A percentile compares a stretch with the other conserved stretches of the same genome.
Evolutionary conservation across 1,139 yeast species (phyloP).

Genomic region (Geotrichum candidum): DNA sequence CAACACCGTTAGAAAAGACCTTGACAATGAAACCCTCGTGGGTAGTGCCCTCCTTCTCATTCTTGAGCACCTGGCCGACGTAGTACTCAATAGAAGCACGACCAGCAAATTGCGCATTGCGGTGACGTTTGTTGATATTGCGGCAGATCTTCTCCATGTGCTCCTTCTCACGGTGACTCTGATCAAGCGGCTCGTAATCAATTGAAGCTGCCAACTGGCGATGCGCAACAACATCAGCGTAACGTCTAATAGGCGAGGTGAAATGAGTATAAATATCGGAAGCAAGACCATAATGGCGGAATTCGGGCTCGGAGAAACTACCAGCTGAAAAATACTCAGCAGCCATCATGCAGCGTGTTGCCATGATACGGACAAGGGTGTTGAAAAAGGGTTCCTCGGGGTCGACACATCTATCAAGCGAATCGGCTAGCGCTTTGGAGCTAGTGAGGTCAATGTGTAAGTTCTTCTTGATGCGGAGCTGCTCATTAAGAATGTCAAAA

Average conservation of each 20-base stretch:
- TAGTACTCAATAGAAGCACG: slow-evolving; percentile 96
- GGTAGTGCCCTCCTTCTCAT: slow-evolving; percentile 30
- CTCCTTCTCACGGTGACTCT: slow-evolving; percentile 77
- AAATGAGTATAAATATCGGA: slow-evolving; percentile 97
- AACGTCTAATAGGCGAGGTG: slow-evolving; percentile 97
- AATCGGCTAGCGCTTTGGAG: slow-evolving; percentile 88
- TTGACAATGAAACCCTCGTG: slow-evolving; percentile 92
- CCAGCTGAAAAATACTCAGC: slow-evolving; percentile 97
- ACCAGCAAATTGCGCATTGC: slow-evolving; percentile 98
- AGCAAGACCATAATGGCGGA: slow-evolving; percentile 94
- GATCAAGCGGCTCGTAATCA: slow-evolving; percentile 79
- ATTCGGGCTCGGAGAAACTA: slow-evolving; percentile 87
- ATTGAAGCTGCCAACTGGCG: slow-evolving; percentile 97
- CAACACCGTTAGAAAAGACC: slow-evolving; percentile 91
- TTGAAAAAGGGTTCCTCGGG: slow-evolving; percentile 83
- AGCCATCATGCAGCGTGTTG: slow-evolving; percentile 98
- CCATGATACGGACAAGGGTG: slow-evolving; percentile 90
- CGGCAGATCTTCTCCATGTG: slow-evolving; percentile 86
- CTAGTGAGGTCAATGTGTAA: slow-evolving; percentile 74
- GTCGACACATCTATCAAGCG: slow-evolving; percentile 82
- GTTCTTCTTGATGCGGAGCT: slow-evolving; percentile 73
- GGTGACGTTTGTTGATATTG: slow-evolving; percentile 88
- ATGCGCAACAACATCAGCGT: slow-evolving; percentile 96
- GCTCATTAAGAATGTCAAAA: slow-evolving; percentile 82
- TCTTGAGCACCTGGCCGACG: slow-evolving; percentile 93